phyloP scores from a whole-genome alignment of 2,329 filamentous ascomycete species.

The Aureobasidium melanogenum region DNA sequence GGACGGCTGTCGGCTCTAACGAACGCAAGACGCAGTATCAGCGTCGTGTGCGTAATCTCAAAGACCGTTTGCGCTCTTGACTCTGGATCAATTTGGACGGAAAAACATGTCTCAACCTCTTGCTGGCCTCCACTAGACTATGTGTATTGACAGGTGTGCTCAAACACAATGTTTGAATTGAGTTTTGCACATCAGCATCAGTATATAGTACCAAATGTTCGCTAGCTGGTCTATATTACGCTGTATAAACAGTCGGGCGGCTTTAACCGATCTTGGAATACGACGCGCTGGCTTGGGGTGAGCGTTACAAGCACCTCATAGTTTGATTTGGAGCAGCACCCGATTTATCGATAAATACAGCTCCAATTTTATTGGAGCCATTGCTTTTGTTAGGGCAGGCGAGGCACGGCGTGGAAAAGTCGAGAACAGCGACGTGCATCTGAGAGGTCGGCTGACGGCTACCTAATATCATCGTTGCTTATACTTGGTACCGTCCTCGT shows the following conservation, averaged over 20 bases:
- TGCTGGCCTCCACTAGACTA: background rate
- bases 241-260: background rate
- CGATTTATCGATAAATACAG: conserved; percentile 5
- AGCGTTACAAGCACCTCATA: conserved; percentile 5
- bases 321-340: conserved; percentile 9
- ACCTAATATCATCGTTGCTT: background rate
- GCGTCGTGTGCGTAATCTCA: background rate
- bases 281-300: background rate
- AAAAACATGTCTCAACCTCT: background rate
- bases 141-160: background rate
- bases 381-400: background rate
- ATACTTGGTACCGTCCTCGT: background rate
- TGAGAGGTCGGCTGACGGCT: conserved; percentile 1
- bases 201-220: background rate
- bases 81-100: background rate
- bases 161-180: background rate
- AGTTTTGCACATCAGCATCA: background rate
- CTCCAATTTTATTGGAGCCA: background rate
- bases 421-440: conserved; percentile 1
- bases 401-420: background rate
- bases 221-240: background rate
- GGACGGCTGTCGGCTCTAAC: background rate
- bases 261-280: conserved; percentile 1
- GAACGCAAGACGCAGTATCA: background rate
- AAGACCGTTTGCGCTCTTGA: conserved; percentile 1